A percentile compares a stretch with the other conserved stretches of the same genome.
phyloP scores from a whole-genome alignment of 2,329 filamentous ascomycete species.

The Epichloe sibirici region DNA sequence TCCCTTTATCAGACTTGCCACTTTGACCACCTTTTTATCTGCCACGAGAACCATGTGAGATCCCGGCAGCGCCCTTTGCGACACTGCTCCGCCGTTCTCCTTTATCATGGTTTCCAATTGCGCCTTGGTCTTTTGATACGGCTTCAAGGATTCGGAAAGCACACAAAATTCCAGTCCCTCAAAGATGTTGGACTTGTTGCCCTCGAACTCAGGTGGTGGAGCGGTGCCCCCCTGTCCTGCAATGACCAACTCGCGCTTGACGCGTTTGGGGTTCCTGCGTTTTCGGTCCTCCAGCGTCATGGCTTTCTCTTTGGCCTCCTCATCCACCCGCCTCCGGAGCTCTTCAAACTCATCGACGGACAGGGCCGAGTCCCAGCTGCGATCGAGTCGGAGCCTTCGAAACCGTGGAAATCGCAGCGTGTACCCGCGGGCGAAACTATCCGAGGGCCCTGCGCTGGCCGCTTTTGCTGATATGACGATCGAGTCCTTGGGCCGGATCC shows the following conservation, averaged over 20 bases:
- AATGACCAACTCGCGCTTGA: conserved; percentile 58
- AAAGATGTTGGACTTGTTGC: conserved; percentile 54
- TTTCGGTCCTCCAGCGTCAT: conserved; percentile 66
- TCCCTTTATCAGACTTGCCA: conserved; percentile 67
- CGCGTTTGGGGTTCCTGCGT: conserved; percentile 40
- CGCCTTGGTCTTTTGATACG: conserved; percentile 61
- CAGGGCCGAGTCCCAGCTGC: conserved; percentile 69
- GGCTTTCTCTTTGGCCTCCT: conserved; percentile 58
- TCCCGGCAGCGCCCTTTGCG: conserved; percentile 55
- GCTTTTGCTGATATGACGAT: conserved; percentile 84
- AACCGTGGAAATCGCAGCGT: conserved; percentile 90
- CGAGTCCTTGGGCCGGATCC: conserved; percentile 84
- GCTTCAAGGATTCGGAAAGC: conserved; percentile 60
- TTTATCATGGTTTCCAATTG: conserved; percentile 76
- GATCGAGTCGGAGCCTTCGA: conserved; percentile 68
- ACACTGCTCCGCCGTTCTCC: conserved; percentile 66
- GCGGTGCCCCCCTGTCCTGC: conserved; percentile 47
- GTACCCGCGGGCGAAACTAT: conserved; percentile 62
- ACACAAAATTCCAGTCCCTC: conserved; percentile 70
- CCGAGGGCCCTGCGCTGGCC: conserved; percentile 60
- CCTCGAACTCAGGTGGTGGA: conserved; percentile 32
- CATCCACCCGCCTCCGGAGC: conserved; percentile 55
- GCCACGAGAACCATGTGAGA: conserved; percentile 60
- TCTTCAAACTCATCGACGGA: conserved; percentile 66
- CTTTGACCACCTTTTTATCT: conserved; percentile 70